Conservation (phyloP, 1,284 basidiomycete genomes). For the Trichosporon ovoides region DNA sequence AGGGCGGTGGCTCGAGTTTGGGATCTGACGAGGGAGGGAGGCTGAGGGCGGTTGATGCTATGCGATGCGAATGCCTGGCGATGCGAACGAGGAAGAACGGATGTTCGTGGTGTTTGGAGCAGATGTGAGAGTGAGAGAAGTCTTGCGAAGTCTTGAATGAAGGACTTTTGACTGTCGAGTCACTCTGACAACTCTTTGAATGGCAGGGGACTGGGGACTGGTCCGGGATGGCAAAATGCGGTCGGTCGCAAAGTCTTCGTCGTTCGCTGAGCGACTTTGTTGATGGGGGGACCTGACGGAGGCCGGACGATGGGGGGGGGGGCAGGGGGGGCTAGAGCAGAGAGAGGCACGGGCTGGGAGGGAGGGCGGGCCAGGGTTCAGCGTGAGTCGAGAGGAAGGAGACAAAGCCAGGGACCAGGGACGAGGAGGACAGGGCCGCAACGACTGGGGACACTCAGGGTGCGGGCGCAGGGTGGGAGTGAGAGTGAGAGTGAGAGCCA, state of each 20-base stretch:
- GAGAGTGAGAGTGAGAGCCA: no score
- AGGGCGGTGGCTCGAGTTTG: not conserved
- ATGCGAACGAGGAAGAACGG: no score
- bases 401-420: not conserved
- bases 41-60: no score
- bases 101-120: no score
- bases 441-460: not conserved
- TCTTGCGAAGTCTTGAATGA: not conserved
- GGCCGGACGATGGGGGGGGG: not conserved
- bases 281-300: not conserved
- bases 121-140: no score
- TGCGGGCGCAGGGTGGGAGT: not conserved
- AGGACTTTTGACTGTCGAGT: not conserved
- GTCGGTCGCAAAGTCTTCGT: slow-evolving; percentile 4
- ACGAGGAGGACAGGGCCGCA: no score
- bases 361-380: not conserved
- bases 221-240: not conserved
- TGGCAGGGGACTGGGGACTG: no score
- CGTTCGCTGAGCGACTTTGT: not conserved
- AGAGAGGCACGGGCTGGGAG: not conserved
- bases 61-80: no score
- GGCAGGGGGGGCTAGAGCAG: not conserved
- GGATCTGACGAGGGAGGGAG: no score
- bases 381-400: not conserved
- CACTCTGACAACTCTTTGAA: not conserved